These are phyloP conservation scores for Naganishia friedmannii DNA, from an alignment of 768 basidiomycete species.

Conservation along the genomic window DNA sequence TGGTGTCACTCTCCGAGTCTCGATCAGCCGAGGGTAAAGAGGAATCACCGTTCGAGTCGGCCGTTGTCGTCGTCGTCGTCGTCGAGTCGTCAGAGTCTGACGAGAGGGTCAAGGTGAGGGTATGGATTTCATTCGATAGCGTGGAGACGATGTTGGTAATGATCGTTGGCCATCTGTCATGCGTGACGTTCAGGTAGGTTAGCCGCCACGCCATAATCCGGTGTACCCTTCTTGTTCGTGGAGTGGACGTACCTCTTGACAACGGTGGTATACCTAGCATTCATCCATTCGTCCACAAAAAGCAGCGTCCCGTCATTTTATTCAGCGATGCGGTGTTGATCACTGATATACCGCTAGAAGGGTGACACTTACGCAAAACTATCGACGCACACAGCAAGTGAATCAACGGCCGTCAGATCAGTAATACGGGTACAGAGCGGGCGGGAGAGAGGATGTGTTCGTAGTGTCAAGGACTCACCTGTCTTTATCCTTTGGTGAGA, in stretches of 20 bases:
- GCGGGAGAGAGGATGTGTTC: too few species aligned
- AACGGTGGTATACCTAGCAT: constrained; percentile 41
- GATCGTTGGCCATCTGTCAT: constrained; percentile 67
- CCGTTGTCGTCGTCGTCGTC: too few species aligned
- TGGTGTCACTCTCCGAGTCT: constrained; percentile 44
- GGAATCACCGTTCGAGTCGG: neutral
- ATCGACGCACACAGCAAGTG: too few species aligned
- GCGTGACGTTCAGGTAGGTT: too few species aligned
- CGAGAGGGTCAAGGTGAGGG: constrained; percentile 54
- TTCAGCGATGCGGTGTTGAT: too few species aligned
- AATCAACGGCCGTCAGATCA: too few species aligned
- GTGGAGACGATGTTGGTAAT: constrained; percentile 75
- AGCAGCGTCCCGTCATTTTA: neutral
- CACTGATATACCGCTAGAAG: too few species aligned
- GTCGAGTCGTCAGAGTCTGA: too few species aligned
- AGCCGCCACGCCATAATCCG: too few species aligned
- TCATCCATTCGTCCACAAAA: neutral
- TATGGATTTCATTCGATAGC: constrained; percentile 67
- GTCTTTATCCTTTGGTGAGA: constrained; percentile 49
- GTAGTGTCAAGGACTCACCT: constrained; percentile 37
- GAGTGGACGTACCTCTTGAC: constrained; percentile 34
- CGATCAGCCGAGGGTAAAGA: constrained; percentile 42
- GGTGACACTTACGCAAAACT: neutral
- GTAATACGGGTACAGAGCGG: too few species aligned
- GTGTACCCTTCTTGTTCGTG: too few species aligned